Base-by-base conservation (phyloP, 768 basidiomycete species). In the Dendrothele bispora region DNA sequence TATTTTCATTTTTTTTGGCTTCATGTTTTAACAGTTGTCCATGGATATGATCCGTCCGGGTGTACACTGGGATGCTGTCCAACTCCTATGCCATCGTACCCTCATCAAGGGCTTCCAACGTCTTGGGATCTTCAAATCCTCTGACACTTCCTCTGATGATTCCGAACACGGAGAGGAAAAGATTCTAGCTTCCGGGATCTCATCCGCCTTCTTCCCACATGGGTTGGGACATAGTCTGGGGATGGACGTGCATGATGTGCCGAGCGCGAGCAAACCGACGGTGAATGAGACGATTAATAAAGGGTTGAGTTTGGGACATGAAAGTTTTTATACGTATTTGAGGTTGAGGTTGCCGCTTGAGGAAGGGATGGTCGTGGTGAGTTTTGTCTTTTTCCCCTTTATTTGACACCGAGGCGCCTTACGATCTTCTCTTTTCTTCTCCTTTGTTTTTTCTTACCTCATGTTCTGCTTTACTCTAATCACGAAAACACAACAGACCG, bases 231-330 rank as follows among this genome's bases (percentile, higher is more conserved):
- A 98, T 62, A 88, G 88, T 5, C 72, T 98, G 34, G 95, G 95
- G 10, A 72, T 97, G 66, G 95, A 98, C 61, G 94, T 98, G 2
- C 95, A 97, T 61, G 95, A 97, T 58, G 90, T 88, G 1, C 88
- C 91, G 0, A 80, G 76, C 38, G 86, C 86, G n/a, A 88, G 80
- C 64, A 90, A 84, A 61, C 91, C 87, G n/a, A 62, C 49, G 7
- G 67, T 70, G 14, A 86, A 80, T 55, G 67, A 69, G 1, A 84
- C 80, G 2, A 74, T 83, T 50, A 59, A 51, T 29, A 65, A 65
- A 49, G 59, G 52, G 46, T 15, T 64, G 28, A 50, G 56, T 18
- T 50, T 67, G 52, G 79, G 66, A 2, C 82, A 86, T 54, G 75
- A 80, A 38, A 81, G 75, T 50, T 83, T 95, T 46, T 93, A 94